Evolutionary conservation across 2,329 filamentous ascomycete genomes (phyloP), one percentile per base, ranked within the genome.

Genomic region (Ampelomyces quisqualis): DNA sequence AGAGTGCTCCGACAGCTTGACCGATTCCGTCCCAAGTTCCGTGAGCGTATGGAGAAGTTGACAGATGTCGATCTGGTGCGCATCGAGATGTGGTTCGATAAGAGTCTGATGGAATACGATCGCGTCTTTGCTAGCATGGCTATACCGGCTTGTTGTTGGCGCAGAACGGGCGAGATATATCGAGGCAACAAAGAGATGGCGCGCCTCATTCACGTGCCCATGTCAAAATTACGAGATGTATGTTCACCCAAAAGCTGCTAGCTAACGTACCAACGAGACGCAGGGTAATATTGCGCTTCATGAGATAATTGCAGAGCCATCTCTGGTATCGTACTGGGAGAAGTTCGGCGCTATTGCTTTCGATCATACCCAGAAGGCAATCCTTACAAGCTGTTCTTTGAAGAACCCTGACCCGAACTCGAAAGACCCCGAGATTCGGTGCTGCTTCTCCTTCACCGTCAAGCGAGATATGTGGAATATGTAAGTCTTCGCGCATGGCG

Each of bases 61-160:
- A 96, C 88, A 2, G 93, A 98, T 69, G 87, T 96, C 66, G 89
- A 98, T 69, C 80, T 98, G 18, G 85, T 97, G 19, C 82, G 90
- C 44, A 91, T 97, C 8, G 93, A 98, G 71, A 96, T 97, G 89
- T 97, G 93, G 91, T 97, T 98, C 63, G 93, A 98, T 69, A 83
- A 86, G 60, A 93, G 88, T 50, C 73, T 98, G 55, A 93, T 97
- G 86, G 93, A 97, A 65, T 97, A 97, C 60, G 93, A 98, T 62
- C 88, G 93, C 21, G 90, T 98, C 1, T 98, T 98, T 73, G 93
- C 93, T 2, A 95, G 90, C 67, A 98, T 98, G 93, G 93, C 93
- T 2, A 91, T 98, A 48, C 93, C 93, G 0, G 93, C 93, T 10
- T 98, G 93, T 70, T 95, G 91, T 67, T 98, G 93, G 93, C 80